Base-by-base conservation (phyloP, 2,329 filamentous ascomycete species). In the Pestalotiopsis sp. region DNA sequence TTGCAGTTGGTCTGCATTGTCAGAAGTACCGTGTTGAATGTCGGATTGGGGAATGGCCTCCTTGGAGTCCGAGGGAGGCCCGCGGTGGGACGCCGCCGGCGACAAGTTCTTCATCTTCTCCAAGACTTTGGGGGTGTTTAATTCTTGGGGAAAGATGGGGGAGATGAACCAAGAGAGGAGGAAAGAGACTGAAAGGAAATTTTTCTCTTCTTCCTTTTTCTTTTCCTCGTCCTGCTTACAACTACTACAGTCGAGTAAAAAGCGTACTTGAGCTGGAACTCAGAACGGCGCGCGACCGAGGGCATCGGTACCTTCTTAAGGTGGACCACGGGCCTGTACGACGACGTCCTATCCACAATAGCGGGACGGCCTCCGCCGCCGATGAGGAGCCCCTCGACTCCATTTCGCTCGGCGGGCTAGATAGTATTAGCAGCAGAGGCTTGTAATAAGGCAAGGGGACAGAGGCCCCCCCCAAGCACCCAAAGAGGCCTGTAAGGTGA, bases 1-100 rank as follows among this genome's bases (percentile, higher is more conserved):
- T 31, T 83, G 79, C 4, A 83, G 78, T 65, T 78, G 75, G 67
- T 77, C 74, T 13, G 71, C 63, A 61, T 70, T 70, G 49, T 73
- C 72, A 40, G 64, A 41, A 14, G 66, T 40, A 11, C 66, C 66
- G 38, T 23, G 41, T 38, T 58, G 61, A 17, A 64, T 36, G 23
- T 63, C 66, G 14, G 38, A 40, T 41, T 27, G 17, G 27, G 59
- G 27, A 27, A n/a, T 5, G 59, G 59, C 31, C 27, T 62, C 59
- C 59, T 62, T 62, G n/a, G 41, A 65, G 23, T 25, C 1, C 6
- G 60, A 40, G 27, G 31, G 60, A 13, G 31, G 20, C 20, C 60
- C 20, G 25, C 14, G 36, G 20, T 23, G 23, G 20, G 62, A 45
- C 40, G 20, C 38, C 23, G 45, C 36, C 20, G 38, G 14, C 38